Conservation (phyloP, 805 yeast species). For the Hanseniaspora nectarophila region DNA sequence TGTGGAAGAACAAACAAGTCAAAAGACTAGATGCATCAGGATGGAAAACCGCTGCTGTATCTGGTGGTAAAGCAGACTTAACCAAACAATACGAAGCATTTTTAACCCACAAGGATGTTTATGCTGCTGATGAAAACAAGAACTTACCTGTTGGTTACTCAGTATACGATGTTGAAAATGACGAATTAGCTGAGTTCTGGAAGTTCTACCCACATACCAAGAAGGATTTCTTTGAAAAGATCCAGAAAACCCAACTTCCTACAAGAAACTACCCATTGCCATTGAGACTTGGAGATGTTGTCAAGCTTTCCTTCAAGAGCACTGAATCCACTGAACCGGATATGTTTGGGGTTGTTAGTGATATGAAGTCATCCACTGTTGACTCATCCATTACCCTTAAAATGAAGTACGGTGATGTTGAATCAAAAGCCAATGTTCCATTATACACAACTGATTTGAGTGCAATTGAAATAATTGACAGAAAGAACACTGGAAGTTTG, state of each 20-base stretch:
- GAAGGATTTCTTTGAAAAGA: conserved; percentile 1
- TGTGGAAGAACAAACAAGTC: conserved; percentile 1
- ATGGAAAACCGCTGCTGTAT: conserved; percentile 10
- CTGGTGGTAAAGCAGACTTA: neutral
- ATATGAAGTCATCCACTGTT: neutral
- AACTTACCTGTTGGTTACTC: neutral
- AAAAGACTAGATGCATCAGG: conserved; percentile 2
- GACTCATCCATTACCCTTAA: conserved; percentile 3
- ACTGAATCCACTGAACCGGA: conserved; percentile 4
- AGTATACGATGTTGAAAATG: neutral
- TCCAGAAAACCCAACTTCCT: conserved; percentile 3
- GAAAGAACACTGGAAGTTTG: neutral
- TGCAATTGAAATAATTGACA: conserved; percentile 9
- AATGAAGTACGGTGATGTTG: conserved; percentile 8
- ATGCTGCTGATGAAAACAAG: neutral
- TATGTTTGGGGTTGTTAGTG: conserved; percentile 5
- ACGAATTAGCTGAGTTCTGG: conserved; percentile 1
- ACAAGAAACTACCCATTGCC: conserved; percentile 8
- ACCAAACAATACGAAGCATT: neutral
- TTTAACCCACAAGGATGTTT: neutral
- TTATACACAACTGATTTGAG: conserved; percentile 1
- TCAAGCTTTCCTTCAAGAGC: conserved; percentile 4
- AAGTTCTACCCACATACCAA: conserved; percentile 6
- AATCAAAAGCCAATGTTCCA: conserved; percentile 5
- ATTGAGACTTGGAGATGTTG: conserved; percentile 10